Base-by-base conservation (phyloP, 495 filamentous ascomycete genomes). In the Astrothelium macrocarpum region DNA sequence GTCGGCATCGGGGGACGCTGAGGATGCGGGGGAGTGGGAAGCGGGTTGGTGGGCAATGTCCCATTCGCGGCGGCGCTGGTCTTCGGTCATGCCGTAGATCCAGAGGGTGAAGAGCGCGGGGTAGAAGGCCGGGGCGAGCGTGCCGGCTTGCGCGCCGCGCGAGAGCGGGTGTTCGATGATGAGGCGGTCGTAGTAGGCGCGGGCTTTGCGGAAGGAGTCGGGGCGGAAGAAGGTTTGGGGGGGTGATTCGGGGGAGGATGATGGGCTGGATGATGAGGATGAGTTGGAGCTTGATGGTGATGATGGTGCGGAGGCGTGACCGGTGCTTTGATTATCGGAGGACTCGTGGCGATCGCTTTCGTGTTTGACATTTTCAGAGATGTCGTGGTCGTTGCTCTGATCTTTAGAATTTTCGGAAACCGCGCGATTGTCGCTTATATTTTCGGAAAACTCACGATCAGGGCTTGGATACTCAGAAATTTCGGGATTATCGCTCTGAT, bases 81-180 rank as follows among this genome's bases (percentile, higher is more conserved):
- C 76, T 79, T 64, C 80, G 75, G 60, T 80, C 1, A 82, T 72
- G 20, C 83, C 78, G 66, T 84, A 86, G 28, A 89, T 78, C 84
- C 86, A 88, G 18, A 87, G 74, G 3, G 79, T 80, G 53, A 88
- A 82, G 82, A 89, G 83, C n/a, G 82, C 82, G 5, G 83, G 82
- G 66, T 87, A 87, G 66, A 89, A 87, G 31, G 82, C 78, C 56
- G 81, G 62, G 29, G 85, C 73, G 49, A 78, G 81, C 77, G 18
- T 70, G 64, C n/a, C 32, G 28, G 62, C 28, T 46, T 60, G 63
- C 1, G 23, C 36, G 1, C 31, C 43, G 11, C 43, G 53, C 0
- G 64, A 63, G 67, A 78, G 82, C 0, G 85, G 85, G 73, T 88
- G 79, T 67, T 88, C 83, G 14, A 89, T 73, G n/a, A 87, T 82